Base-by-base conservation (phyloP, 768 basidiomycete species). In the Hygrocybe coccinea region DNA sequence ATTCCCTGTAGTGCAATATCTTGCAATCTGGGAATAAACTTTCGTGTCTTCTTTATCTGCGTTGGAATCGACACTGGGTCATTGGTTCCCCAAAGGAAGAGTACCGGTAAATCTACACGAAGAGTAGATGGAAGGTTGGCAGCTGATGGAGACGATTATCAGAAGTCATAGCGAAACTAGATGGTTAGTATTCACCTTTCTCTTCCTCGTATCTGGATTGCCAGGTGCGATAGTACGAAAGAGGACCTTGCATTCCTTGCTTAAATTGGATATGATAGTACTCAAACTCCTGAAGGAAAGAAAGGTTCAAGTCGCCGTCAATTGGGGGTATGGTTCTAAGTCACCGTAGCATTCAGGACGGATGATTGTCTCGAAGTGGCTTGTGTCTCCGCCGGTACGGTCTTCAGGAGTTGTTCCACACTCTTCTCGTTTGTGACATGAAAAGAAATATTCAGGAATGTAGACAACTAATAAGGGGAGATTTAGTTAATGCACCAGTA, bases 151-250 rank as follows among this genome's bases (percentile, higher is more conserved):
- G 41, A 38, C 10, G 35, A 57, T 35, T 49, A 29, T 48, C 43
- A 35, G 47, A 11, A 53, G 44, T 15, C 56, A 58, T 44, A 14
- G 15, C 29, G 4, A 51, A 15, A 45, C 33, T 52, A 21, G 19
- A 21, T 22, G 24, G 39, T n/a, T 17, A 22, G 21, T 3, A 54
- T 62, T 12, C 61, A 79, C 77, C 74, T 44, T 65, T 56, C 64
- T 90, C 86, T 67, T 91, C 89, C 15, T 88, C 80, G 64, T 79
- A 80, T n/a, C 86, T 79, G 56, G 74, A 56, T 56, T 76, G 75
- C 11, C 72, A 66, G 1, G 86, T 89, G 33, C 87, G 80, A 59
- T 90, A 91, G 65, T 88, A 91, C 55, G 86, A 87, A n/a, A 89
- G 67, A 2, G 89, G 86, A 2, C 86, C 87, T 17, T 75, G 73